A percentile compares a stretch with the other conserved stretches of the same genome.
Conservation (phyloP, 257 asterid species). For the Petunia axillaris region DNA sequence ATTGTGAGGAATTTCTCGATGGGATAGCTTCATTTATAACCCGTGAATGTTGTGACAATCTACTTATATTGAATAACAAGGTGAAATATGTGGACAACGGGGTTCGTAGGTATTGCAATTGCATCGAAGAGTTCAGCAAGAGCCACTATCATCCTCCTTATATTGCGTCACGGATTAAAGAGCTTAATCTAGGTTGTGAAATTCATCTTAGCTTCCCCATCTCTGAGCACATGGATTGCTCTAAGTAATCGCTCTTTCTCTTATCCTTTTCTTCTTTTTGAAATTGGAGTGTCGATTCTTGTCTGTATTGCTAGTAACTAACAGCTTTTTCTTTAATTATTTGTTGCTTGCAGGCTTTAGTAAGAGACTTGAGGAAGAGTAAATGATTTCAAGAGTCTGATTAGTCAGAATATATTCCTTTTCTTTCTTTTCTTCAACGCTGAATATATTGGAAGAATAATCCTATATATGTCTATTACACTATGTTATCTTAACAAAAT, state of each 20-base stretch:
- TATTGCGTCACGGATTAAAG: constrained; percentile 12
- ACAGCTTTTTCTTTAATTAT: not conserved
- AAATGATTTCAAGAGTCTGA: not conserved
- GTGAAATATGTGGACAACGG: no score
- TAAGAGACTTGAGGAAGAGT: constrained; percentile 5
- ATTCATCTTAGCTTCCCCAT: constrained; percentile 34
- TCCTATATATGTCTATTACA: not conserved
- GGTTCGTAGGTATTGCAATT: not conserved
- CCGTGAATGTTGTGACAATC: not conserved
- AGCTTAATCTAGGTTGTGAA: not conserved
- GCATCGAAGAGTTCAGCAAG: constrained; percentile 12
- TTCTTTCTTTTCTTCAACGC: not conserved
- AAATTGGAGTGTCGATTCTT: not conserved
- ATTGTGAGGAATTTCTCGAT: constrained; percentile 4
- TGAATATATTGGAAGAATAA: not conserved
- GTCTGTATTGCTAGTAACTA: not conserved
- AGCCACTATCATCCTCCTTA: not conserved
- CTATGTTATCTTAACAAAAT: not conserved
- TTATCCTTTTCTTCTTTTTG: not conserved
- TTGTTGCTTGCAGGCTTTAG: constrained; percentile 21
- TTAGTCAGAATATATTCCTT: not conserved
- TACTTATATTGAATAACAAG: constrained; percentile 15
- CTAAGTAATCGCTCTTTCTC: not conserved
- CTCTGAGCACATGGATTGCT: constrained; percentile 35
- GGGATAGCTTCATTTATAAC: not conserved